A percentile compares a stretch with the other conserved stretches of the same genome.
Evolutionary conservation across 768 basidiomycete genomes (phyloP).

Genomic region (Cystobasidium ongulense): DNA sequence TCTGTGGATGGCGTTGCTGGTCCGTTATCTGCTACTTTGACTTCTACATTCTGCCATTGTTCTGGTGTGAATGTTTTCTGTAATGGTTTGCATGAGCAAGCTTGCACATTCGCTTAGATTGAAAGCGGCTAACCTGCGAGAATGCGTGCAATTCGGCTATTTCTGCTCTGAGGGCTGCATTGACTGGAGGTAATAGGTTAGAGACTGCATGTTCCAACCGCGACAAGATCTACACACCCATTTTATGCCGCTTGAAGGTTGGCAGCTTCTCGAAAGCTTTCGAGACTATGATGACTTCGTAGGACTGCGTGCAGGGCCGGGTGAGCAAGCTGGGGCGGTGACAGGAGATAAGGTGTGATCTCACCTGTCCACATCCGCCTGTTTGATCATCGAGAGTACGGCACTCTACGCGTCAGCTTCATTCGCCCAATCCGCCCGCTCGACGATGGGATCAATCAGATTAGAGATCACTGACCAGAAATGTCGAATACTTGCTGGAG

Average conservation of each 20-base stretch:
- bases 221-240: constrained; percentile 27
- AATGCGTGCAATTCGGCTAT: constrained; percentile 42
- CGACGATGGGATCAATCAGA: background rate
- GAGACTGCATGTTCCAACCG: background rate
- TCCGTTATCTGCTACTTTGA: constrained; percentile 23
- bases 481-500: constrained; percentile 40
- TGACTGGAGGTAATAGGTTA: constrained; percentile 37
- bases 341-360: background rate
- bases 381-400: background rate
- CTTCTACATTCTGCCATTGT: constrained; percentile 37
- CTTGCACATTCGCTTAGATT: background rate
- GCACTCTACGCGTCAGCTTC: background rate
- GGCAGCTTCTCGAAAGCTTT: constrained; percentile 39
- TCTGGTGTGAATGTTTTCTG: constrained; percentile 41
- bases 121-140: constrained; percentile 34
- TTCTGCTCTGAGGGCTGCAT: constrained; percentile 40
- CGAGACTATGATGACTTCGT: constrained; percentile 41
- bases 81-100: background rate
- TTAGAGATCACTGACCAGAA: constrained; percentile 33
- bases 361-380: constrained; percentile 34
- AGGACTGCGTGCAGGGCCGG: constrained; percentile 32
- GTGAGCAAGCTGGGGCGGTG: background rate
- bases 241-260: constrained; percentile 39
- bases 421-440: background rate
- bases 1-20: constrained; percentile 3